Base-by-base conservation (phyloP, 225 moss, liverwort and hornwort species). In the Polytrichum formosum region DNA sequence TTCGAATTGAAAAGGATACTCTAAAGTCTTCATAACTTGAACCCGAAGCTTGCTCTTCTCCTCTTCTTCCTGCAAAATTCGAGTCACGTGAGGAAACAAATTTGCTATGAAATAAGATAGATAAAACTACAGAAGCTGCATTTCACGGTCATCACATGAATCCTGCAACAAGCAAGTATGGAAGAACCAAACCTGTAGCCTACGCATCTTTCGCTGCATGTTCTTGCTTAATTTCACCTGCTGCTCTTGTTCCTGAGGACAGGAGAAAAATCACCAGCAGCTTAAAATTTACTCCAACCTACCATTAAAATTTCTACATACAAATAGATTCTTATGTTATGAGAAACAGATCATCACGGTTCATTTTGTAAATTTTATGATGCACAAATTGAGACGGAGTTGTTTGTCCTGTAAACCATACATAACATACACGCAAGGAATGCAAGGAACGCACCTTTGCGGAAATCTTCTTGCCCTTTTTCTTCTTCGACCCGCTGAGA, bases 131-230 rank as follows among this genome's bases (percentile, higher is more conserved):
- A 46, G 46, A 46, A 46, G 13, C 16, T 46, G 10, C 46, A 46
- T 46, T 37, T 46, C 16, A 46, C 4, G 16, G 46, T 46, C 13
- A 46, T 46, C 46, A 46, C 46, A 46, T 46, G 1, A 46, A 46
- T 46, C 37, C 46, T 46, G 13, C 46, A 16, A 46, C 46, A 13
- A 46, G 16, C 16, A 46, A 46, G 37, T 3, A 46, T 46, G 46
- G 46, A 5, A 59, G n/a, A 20, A 13, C 21, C 72, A 46, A 27
- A 81, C 81, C 81, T 81, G 88, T 37, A 88, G 33, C 68, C 85
- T 88, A 13, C 85, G 88, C 54, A 88, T 74, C 77, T 88, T 88
- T 35, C 88, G 84, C 72, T 85, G 80, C 82, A 85, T 75, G 60
- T 80, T 84, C 71, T 88, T 88, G 68, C 82, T 85, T 66, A 77